Conservation (phyloP, 2,329 filamentous ascomycete species). For the Talaromyces sp. region DNA sequence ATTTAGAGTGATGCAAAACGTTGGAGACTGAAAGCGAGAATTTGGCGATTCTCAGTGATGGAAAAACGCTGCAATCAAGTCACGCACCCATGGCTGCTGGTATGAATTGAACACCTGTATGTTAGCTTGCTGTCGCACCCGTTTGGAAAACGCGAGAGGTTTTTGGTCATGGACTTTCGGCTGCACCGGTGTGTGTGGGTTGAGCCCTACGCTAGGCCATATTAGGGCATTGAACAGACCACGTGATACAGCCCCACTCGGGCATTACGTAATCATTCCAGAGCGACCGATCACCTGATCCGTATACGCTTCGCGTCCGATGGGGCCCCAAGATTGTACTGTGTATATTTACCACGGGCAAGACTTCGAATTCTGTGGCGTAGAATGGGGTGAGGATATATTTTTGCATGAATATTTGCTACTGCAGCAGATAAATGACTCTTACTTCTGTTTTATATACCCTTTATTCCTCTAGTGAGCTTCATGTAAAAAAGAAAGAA, state of each 20-base stretch:
- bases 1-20: neutral
- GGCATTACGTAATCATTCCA: neutral
- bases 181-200: conserved; percentile 46
- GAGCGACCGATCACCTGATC: neutral
- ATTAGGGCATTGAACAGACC: conserved; percentile 17
- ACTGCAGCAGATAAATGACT: too few relatives aligned
- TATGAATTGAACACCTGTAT: conserved; percentile 42
- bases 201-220: conserved; percentile 47
- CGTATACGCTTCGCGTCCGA: neutral
- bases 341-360: too few relatives aligned
- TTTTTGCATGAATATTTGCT: too few relatives aligned
- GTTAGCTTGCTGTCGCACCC: conserved; percentile 46
- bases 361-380: too few relatives aligned
- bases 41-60: neutral
- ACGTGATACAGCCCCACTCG: conserved; percentile 1
- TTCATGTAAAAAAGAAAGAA: neutral
- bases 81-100: conserved; percentile 50
- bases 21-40: neutral
- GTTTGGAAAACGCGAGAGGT: conserved; percentile 39
- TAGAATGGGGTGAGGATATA: too few relatives aligned
- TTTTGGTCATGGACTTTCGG: conserved; percentile 45
- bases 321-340: too few relatives aligned
- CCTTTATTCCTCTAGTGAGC: too few relatives aligned
- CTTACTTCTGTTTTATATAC: too few relatives aligned
- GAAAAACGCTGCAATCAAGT: neutral